Base-by-base conservation (phyloP, 176 grass and related monocot species). In the Cenchrus americanus region DNA sequence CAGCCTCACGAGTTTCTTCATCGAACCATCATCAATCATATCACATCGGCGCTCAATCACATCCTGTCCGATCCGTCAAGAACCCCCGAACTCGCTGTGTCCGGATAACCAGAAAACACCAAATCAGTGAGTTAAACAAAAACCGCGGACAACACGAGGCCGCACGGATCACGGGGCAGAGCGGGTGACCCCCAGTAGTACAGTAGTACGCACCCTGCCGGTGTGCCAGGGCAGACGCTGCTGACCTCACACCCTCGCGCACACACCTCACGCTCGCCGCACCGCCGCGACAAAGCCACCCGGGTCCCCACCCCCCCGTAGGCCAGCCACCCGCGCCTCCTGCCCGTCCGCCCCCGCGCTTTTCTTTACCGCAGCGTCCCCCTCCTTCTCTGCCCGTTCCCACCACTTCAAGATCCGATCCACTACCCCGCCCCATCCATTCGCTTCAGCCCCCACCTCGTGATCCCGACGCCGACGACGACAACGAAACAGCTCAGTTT, bases 341-440 rank as follows among this genome's bases (percentile, higher is more conserved):
- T 37, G 9, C 8, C 32, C 34, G 62, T 30, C 83, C 62, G 73
- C 40, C 62, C 72, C 74, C 84, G 79, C 80, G 84, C 66, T 83
- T 78, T 65, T 48, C 74, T 64, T 86, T 82, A 86, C 88, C 72
- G 49, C 88, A 66, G 32, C 1, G 62, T 13, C 42, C 42, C 65
- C 59, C 14, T 41, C 14, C 15, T 9, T 6, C 12, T 18, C 21
- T n/a, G n/a, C 26, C 69, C 60, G 76, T 75, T 76, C 71, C 88
- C 67, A 77, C 88, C 66, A 41, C 78, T 17, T 15, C 83, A 78
- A 83, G 84, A 90, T 90, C 88, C 61, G 80, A 87, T 90, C 84
- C 81, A 83, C 27, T 47, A n/a, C 30, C 51, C 68, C 30, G 40
- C 26, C 79, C 34, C 11, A 10, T 68, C 62, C 71, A 4, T n/a